Evolutionary conservation across 441 rosid genomes (phyloP).

Genomic region (Theobroma grandiflorum): DNA sequence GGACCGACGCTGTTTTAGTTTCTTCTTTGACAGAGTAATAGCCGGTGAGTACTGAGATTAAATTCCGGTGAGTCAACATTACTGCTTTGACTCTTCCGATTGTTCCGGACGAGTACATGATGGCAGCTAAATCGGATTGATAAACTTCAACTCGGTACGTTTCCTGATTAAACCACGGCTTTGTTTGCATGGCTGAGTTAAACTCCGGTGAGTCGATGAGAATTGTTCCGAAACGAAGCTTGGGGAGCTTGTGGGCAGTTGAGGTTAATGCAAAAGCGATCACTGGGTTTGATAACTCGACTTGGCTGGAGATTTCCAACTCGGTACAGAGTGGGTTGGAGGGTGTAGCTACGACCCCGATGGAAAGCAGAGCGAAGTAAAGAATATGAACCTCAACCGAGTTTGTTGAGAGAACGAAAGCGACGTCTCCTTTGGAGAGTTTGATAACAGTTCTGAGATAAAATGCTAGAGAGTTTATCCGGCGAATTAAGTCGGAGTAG

Average conservation of each 20-base stretch:
- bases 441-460: conserved; percentile 27
- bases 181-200: conserved; percentile 23
- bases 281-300: conserved; percentile 37
- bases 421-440: conserved; percentile 37
- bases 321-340: conserved; percentile 38
- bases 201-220: conserved; percentile 52
- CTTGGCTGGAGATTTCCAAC: conserved; percentile 34
- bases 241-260: conserved; percentile 34
- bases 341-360: conserved; percentile 43
- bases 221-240: conserved; percentile 28
- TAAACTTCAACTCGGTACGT: conserved; percentile 25
- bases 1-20: conserved; percentile 22
- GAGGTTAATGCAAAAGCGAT: conserved; percentile 48
- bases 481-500: conserved; percentile 33
- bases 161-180: not conserved
- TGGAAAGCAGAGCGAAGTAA: conserved; percentile 43
- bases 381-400: conserved; percentile 37
- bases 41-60: conserved; percentile 29
- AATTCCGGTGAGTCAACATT: conserved; percentile 43
- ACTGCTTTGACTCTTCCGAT: conserved; percentile 49
- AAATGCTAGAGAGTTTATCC: conserved; percentile 17
- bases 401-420: conserved; percentile 36
- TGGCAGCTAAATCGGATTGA: conserved; percentile 40
- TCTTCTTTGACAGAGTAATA: not conserved
- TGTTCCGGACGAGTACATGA: conserved; percentile 49